A percentile compares a stretch with the other conserved stretches of the same genome.
Conservation (phyloP, 371 early-diverging fungal species). For the Actinomortierella wolfii region DNA sequence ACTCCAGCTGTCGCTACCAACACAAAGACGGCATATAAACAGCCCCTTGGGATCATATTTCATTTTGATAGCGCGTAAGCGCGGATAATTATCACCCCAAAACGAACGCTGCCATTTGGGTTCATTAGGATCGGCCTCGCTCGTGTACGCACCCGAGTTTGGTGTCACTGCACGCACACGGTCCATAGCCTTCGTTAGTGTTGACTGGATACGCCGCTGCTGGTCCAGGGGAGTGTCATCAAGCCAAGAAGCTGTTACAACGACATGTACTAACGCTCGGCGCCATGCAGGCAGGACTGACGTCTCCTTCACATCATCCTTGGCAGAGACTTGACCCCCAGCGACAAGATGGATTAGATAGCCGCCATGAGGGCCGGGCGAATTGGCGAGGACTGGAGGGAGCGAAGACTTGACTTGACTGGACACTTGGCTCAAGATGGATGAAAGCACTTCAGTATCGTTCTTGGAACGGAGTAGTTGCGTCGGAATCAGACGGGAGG, state of each 20-base stretch:
- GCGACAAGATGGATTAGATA: slow-evolving; percentile 19
- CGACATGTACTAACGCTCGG: slow-evolving; percentile 40
- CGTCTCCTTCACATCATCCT: slow-evolving; percentile 6
- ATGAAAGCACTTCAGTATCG: slow-evolving; percentile 1
- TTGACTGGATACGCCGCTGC: slow-evolving; percentile 5
- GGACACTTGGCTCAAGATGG: neutral
- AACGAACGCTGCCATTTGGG: slow-evolving; percentile 49
- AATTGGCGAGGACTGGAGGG: neutral
- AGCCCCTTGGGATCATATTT: slow-evolving; percentile 49
- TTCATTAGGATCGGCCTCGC: slow-evolving; percentile 48
- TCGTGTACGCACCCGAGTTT: slow-evolving; percentile 43
- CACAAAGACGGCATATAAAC: slow-evolving; percentile 41
- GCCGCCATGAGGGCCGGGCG: neutral
- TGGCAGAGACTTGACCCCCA: slow-evolving; percentile 18
- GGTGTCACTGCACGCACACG: slow-evolving; percentile 27
- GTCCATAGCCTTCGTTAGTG: slow-evolving; percentile 8
- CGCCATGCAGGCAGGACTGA: slow-evolving; percentile 47
- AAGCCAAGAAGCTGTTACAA: slow-evolving; percentile 19
- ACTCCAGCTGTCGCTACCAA: slow-evolving; percentile 33
- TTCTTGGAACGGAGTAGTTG: slow-evolving; percentile 5
- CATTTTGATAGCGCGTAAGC: slow-evolving; percentile 47
- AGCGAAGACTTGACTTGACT: too few relatives aligned
- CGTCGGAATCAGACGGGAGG: slow-evolving; percentile 22
- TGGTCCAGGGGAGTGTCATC: slow-evolving; percentile 13
- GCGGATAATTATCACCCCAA: slow-evolving; percentile 52